Percentiles rank a stretch among this genome's conserved stretches.
Evolutionary conservation across 345 rosid genomes (phyloP).

Genomic region (Abelmoschus esculentus): DNA sequence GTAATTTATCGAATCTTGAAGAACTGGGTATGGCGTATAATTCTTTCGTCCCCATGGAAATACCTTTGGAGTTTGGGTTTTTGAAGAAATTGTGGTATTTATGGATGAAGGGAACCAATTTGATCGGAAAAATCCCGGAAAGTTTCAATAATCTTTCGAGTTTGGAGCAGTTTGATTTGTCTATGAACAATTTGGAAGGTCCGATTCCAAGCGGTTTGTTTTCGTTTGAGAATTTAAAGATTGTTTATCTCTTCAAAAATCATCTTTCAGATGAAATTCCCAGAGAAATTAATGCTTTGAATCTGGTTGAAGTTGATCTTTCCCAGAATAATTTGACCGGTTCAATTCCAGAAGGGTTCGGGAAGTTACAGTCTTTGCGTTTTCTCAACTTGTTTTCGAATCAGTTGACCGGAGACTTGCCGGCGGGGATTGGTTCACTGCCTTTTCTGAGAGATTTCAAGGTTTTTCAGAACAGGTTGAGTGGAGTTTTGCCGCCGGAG

Average conservation of each 20-base stretch:
- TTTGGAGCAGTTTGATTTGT: conserved; percentile 44
- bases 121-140: conserved; percentile 61
- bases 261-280: conserved; percentile 54
- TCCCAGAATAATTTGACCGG: conserved; percentile 54
- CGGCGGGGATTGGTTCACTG: conserved; percentile 41
- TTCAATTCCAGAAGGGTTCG: conserved; percentile 47
- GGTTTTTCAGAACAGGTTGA: conserved; percentile 50
- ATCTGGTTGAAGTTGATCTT: conserved; percentile 47
- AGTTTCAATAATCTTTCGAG: conserved; percentile 34
- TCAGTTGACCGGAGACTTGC: conserved; percentile 55
- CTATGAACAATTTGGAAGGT: conserved; percentile 46
- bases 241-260: conserved; percentile 40
- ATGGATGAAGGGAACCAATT: conserved; percentile 40
- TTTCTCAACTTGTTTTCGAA: conserved; percentile 36
- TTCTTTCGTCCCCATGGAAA: conserved; percentile 38
- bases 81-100: conserved; percentile 43
- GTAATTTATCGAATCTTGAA: conserved; percentile 53
- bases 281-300: conserved; percentile 27
- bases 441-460: conserved; percentile 28
- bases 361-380: conserved; percentile 42
- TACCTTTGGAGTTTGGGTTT: conserved; percentile 54
- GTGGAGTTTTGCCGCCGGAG: conserved; percentile 61
- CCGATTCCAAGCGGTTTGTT: conserved; percentile 42
- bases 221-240: conserved; percentile 35
- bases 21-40: conserved; percentile 36